Evolutionary conservation across 1,284 basidiomycete genomes (phyloP).

Genomic region (Cutaneotrichosporon curvatum): DNA sequence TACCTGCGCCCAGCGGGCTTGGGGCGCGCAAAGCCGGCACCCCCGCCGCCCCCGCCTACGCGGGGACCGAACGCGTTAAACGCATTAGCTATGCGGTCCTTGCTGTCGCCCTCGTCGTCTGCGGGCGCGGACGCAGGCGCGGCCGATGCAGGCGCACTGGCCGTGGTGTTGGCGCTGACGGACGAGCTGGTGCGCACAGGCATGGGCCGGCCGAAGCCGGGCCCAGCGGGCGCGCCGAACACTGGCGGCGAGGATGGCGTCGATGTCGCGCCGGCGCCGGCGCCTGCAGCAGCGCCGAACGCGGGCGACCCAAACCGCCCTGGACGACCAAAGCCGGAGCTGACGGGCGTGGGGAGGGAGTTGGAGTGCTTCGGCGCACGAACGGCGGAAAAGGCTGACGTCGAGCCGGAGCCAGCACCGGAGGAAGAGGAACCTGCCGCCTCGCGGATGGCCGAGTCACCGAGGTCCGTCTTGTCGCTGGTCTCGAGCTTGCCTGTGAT

Average conservation of each 20-base stretch:
- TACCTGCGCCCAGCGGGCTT: constrained; percentile 37
- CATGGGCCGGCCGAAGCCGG: constrained; percentile 7
- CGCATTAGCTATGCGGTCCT: constrained; percentile 36
- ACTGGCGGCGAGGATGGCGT: constrained; percentile 21
- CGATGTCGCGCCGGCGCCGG: constrained; percentile 19
- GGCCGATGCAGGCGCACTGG: not conserved
- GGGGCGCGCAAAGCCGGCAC: constrained; percentile 40
- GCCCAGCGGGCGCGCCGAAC: constrained; percentile 14
- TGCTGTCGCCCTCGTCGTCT: constrained; percentile 33
- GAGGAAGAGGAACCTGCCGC: not conserved
- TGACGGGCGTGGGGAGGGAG: constrained; percentile 7
- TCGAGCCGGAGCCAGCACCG: constrained; percentile 26
- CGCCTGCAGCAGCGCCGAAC: constrained; percentile 12
- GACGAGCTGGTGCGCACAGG: not conserved
- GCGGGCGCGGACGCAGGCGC: not conserved
- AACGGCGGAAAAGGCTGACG: constrained; percentile 16
- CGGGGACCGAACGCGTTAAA: constrained; percentile 46
- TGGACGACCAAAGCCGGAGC: constrained; percentile 12
- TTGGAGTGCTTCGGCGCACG: constrained; percentile 3
- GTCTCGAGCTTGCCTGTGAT: constrained; percentile 60
- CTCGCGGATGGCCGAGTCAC: constrained; percentile 58
- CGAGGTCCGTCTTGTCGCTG: constrained; percentile 65
- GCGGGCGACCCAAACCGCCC: constrained; percentile 19
- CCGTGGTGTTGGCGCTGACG: not conserved
- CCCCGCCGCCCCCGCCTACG: constrained; percentile 25